phyloP scores from a whole-genome alignment of 306 rosid species.

The Prunus dulcis region DNA sequence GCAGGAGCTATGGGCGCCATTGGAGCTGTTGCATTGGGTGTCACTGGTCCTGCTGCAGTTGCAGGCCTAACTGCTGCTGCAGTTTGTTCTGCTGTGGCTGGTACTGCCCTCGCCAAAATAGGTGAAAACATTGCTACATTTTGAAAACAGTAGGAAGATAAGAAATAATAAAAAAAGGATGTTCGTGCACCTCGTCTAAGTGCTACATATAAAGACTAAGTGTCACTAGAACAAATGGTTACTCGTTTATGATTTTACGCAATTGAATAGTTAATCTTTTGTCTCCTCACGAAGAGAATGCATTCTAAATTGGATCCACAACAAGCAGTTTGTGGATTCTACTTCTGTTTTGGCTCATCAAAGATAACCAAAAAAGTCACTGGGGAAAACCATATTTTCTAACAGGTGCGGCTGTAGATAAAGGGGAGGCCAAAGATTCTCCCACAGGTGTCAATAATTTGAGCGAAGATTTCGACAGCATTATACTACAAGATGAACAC shows the following conservation, averaged over 20 bases:
- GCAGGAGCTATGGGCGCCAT: slow-evolving; percentile 78
- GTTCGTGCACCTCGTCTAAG: no score
- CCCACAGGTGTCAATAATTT: slow-evolving; percentile 55
- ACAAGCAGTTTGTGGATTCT: no score
- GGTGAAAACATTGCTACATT: neutral
- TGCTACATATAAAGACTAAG: neutral
- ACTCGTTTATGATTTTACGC: no score
- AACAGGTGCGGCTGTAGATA: slow-evolving; percentile 53
- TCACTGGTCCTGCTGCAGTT: slow-evolving; percentile 77
- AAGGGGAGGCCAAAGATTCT: slow-evolving; percentile 54
- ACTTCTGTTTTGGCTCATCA: no score
- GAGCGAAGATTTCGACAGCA: slow-evolving; percentile 66
- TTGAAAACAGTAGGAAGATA: no score
- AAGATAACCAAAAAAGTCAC: no score
- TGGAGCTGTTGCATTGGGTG: slow-evolving; percentile 83
- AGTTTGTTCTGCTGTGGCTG: slow-evolving; percentile 75
- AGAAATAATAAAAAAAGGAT: no score
- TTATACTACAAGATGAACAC: slow-evolving; percentile 74
- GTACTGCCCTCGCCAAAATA: slow-evolving; percentile 23
- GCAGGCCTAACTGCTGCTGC: slow-evolving; percentile 87
- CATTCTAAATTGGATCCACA: no score
- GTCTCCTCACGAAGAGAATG: no score
- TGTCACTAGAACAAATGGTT: neutral
- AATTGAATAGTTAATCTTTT: no score
- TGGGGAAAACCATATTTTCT: neutral